Base-by-base conservation (phyloP, 2,329 filamentous ascomycete species). In the Apiospora kogelbergensis region DNA sequence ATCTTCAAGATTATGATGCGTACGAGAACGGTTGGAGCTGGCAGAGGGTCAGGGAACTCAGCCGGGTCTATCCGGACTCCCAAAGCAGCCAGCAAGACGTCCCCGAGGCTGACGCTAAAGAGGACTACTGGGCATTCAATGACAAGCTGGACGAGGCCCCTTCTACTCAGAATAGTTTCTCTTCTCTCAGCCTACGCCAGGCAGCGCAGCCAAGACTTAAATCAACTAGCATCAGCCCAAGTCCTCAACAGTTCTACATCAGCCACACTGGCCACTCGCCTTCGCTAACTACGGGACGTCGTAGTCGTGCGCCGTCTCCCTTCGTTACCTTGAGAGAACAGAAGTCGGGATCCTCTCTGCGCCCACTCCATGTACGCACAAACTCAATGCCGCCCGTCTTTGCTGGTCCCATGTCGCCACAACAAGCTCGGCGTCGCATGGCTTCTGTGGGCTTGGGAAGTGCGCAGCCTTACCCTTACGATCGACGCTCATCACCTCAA, bases 51-150 rank as follows among this genome's bases (percentile, higher is more conserved):
- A 87, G 89, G 42, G 85, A 89, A 73, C 81, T 94, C 30, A 88
- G 86, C 65, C 84, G 88, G 6, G 82, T 88, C 24, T 86, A 87
- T 71, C 80, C 82, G 1, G 84, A 88, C 68, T 80, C 80, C 26
- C 79, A 80, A 73, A 79, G 64, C 74, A 83, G 71, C 77, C 73
- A 80, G 68, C 79, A 81, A 71, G 81, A 88, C 67, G 85, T 88
- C 0, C 85, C 85, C 7, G 89, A 91, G 77, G 86, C 86, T 3
- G 89, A 91, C 74, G 88, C 87, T 1, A 81, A 85, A 69, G 90
- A 92, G 74, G 81, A 87, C 22, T 92, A 88, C 75, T 94, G 92
- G 92, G 80, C 84, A 3, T 92, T 88, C 83, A 86, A 90, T 72
- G 87, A 90, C 66, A 83, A 84, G 6, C 84, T 93, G 7, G 92